Percentiles rank a stretch among this genome's conserved stretches.
Evolutionary conservation across 2,329 filamentous ascomycete species (phyloP).

Genomic region (Madurella mycetomatis): DNA sequence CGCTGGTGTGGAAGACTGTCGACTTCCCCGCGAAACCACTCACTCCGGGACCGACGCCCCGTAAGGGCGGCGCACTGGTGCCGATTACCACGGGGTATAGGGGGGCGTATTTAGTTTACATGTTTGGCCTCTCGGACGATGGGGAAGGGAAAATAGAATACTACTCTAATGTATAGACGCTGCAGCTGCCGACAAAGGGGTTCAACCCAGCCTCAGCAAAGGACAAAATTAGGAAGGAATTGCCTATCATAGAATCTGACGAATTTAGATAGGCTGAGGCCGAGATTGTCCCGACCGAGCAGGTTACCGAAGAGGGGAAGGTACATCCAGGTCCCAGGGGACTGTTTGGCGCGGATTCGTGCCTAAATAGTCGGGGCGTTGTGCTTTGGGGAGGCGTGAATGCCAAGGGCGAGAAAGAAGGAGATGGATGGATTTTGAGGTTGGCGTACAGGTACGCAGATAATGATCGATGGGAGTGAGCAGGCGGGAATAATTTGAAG

Average conservation of each 20-base stretch:
- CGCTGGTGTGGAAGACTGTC: conserved; percentile 35
- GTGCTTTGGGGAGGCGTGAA: conserved; percentile 52
- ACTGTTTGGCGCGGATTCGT: conserved; percentile 38
- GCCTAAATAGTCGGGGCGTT: conserved; percentile 43
- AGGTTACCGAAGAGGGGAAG: conserved; percentile 38
- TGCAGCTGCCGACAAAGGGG: conserved; percentile 46
- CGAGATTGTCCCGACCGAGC: conserved; percentile 41
- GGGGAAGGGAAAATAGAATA: background rate
- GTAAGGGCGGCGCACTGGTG: conserved; percentile 40
- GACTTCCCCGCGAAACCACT: conserved; percentile 36
- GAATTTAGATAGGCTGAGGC: conserved; percentile 48
- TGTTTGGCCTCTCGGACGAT: conserved; percentile 39
- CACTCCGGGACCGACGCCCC: conserved; percentile 37
- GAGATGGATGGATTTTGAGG: conserved; percentile 38
- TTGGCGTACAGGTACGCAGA: conserved; percentile 24
- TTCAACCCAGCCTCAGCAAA: conserved; percentile 46
- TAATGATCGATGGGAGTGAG: conserved; percentile 20
- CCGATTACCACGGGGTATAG: conserved; percentile 48
- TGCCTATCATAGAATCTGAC: conserved; percentile 42
- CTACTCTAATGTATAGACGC: conserved; percentile 46
- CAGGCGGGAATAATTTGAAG: background rate
- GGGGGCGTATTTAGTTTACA: conserved; percentile 47
- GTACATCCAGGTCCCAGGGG: conserved; percentile 36
- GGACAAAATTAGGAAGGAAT: conserved; percentile 42
- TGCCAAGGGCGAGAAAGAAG: conserved; percentile 36